Base-by-base conservation (phyloP, 805 yeast genomes). In the Ogataea allantospora region DNA sequence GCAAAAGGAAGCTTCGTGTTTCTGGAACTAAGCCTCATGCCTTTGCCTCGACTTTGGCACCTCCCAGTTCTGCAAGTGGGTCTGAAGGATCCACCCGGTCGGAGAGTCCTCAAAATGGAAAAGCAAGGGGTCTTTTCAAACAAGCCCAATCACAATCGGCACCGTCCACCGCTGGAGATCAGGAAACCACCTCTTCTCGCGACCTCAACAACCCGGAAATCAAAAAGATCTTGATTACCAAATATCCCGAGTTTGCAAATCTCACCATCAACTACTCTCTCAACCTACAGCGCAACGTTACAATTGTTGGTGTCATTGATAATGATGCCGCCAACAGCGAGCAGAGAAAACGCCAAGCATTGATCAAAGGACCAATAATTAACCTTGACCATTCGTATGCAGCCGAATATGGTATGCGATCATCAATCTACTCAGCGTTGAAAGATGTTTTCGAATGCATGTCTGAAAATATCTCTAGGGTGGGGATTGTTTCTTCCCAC, bases 381-480 rank as follows among this genome's bases (percentile, higher is more conserved):
- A 88, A 89, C 56, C 58, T 89, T 29, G 97, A 91, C 55, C 78
- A 78, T 43, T 70, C 85, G 0, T 61, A 80, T 33, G 70, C 71
- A 41, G 59, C 65, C 15, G 68, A 72, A 8, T 80, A 81, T 54
- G 70, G 63, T 18, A 62, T 72, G 66, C 58, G 65, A 9, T 71
- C 73, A 48, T 62, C 73, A 13, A 58, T 84, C 27, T 80, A 74
- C 47, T 71, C 83, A 1, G 77, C 93, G 0, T 65, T 91, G 41
- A 87, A 86, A 54, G 99, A 93, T 58, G 65, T 88, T 9, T 91
- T 86, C 58, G 96, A 88, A 57, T 66, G 83, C 42, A 83, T 91
- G 72, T 70, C 77, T 6, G 96, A 88, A 59, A 77, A 80, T 56
- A 64, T 66, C 35, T 70, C 83, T 4, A 68, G 73, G 14, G 78